Percentiles rank a stretch among this genome's conserved stretches.
Conservation (phyloP, 148 eudicot genomes). For the Rhododendron kiyosumense region DNA sequence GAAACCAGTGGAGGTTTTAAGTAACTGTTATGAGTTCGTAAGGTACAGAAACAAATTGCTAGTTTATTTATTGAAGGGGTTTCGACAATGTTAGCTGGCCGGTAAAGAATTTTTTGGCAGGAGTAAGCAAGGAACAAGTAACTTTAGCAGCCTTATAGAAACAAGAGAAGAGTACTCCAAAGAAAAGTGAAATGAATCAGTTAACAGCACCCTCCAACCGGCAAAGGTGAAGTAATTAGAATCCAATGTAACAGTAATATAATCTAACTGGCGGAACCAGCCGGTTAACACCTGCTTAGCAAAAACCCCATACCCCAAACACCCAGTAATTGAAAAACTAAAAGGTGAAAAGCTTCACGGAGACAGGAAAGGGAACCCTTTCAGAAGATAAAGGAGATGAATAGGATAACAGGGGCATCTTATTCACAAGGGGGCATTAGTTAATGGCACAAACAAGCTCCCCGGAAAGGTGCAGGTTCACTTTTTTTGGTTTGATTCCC, state of each 20-base stretch:
- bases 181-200: not conserved
- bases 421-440: not conserved
- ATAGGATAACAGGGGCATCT: not conserved
- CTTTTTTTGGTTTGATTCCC: not conserved
- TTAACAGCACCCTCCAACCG: not conserved
- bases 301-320: not conserved
- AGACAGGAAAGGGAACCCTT: slow-evolving; percentile 17
- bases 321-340: not conserved
- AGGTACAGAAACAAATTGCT: not conserved
- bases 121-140: slow-evolving; percentile 24
- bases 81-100: slow-evolving; percentile 13
- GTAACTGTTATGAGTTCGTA: not conserved
- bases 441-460: not conserved
- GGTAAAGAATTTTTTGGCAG: slow-evolving; percentile 7
- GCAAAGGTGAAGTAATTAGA: not conserved
- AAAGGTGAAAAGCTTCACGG: slow-evolving; percentile 9
- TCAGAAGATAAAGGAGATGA: slow-evolving; percentile 5
- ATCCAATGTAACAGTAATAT: slow-evolving; percentile 9
- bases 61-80: slow-evolving; percentile 5
- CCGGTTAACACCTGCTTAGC: slow-evolving; percentile 1
- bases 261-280: not conserved
- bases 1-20: not conserved
- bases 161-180: not conserved
- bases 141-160: slow-evolving; percentile 29
- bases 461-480: not conserved